Base-by-base conservation (phyloP, 768 basidiomycete species). In the Cyathus striatus region DNA sequence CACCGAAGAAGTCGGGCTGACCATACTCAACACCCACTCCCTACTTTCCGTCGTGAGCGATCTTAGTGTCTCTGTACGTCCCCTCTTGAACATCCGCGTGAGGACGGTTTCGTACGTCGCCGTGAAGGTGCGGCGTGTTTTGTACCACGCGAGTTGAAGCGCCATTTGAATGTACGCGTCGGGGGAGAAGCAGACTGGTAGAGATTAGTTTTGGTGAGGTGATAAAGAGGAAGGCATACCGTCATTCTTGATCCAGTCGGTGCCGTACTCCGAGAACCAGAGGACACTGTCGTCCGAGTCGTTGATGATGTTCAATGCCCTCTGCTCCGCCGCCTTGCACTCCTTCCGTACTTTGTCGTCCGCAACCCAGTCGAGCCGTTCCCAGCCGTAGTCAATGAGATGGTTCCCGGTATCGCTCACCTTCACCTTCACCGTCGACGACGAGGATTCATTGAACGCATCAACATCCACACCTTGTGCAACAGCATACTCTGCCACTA, bases 31-130 rank as follows among this genome's bases (percentile, higher is more conserved):
- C 4, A 92, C 87, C 69, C 86, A 94, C 6, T 70, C 69, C 23
- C 87, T 75, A 46, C 85, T 86, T 48, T 92, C 87, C 16, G 63
- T 65, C 40, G 81, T 86, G 34, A 87, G 69, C 0, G 83, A 76
- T 20, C 93, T 79, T 41, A 97, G 81, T 1, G 90, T 92, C 57
- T 97, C 94, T 1, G 93, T 96, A 14, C 94, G 78, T 13, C 91
- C 94, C 48, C 83, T 80, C 46, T 83, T 69, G 66, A 94, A 94
- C 60, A 87, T 75, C 20, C 91, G 78, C 2, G 94, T 95, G 23
- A 94, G 74, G 0, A 84, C 89, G 0, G 93, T 96, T 63, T 97
- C 94, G 59, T 97, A 96, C 5, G 89, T 91, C 1, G 94, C 90
- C 3, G 90, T 89, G 53, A 90, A 84, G 45, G 70, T 64, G 9